phyloP scores from a whole-genome alignment of 306 rosid genomes.

The Acacia crassicarpa region DNA sequence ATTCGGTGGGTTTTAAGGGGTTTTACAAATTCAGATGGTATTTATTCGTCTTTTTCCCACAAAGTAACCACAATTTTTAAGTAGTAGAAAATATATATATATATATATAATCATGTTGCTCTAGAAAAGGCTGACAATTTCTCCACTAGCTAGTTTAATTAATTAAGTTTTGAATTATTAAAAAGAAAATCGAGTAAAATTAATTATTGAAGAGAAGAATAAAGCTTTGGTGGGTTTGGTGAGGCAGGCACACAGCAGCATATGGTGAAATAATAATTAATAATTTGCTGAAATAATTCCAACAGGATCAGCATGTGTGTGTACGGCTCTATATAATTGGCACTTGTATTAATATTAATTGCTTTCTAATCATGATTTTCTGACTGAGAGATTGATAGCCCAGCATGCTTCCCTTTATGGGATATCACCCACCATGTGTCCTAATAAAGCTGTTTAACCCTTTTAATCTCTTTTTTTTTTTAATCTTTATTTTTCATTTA shows the following conservation, averaged over 20 bases:
- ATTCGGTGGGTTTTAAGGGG: too few species aligned
- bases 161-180: not conserved
- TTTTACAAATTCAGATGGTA: too few species aligned
- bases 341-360: not conserved
- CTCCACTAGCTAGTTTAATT: not conserved
- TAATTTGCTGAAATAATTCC: constrained; percentile 36
- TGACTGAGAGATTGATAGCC: constrained; percentile 30
- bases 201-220: not conserved
- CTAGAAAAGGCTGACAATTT: not conserved
- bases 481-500: not conserved
- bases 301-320: constrained; percentile 29
- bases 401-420: constrained; percentile 41
- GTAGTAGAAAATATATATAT: not conserved
- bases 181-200: not conserved
- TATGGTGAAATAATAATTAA: constrained; percentile 25
- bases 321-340: not conserved
- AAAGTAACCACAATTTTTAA: not conserved
- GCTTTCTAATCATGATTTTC: constrained; percentile 6
- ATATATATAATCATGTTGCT: too few species aligned
- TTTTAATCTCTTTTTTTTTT: constrained; percentile 2
- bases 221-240: constrained; percentile 29
- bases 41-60: too few species aligned
- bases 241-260: constrained; percentile 3
- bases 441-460: constrained; percentile 35
- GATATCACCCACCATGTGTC: constrained; percentile 32